Evolutionary conservation across 169 alveolate species (phyloP), one percentile per base, ranked within the genome.

Genomic region (Neospora caninum): DNA sequence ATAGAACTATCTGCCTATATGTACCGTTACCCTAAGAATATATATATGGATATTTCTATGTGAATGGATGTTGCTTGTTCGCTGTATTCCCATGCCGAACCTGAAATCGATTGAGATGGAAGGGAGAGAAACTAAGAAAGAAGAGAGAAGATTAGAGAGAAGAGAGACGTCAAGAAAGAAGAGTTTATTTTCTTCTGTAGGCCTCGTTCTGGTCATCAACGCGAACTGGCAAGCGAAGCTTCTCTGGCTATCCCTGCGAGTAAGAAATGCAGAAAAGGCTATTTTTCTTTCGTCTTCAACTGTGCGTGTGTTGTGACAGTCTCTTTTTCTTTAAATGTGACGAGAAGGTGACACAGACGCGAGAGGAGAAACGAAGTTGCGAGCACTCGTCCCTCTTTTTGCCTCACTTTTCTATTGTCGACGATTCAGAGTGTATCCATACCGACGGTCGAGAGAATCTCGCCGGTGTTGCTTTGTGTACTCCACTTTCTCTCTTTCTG

Each of bases 181-280:
- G 10, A 43, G 0, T 18, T 41, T 9, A 0, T 73, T 13, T 13
- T 36, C 42, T 31, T 9, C 38, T n/a, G 4, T 20, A 73, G 84
- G 84, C 84, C 0, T 73, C 27, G 84, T 73, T 1, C 84, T 73
- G 20, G 84, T 73, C 84, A 20, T 73, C 45, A 31, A 36, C 84
- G 84, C 84, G 39, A 73, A 73, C 84, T 73, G 84, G 84, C 22
- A 22, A n/a, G 84, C 84, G 84, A 73, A n/a, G 43, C 39, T 73
- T 18, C 84, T 73, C 42, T 73, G 84, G 84, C 84, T 73, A 10
- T 18, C 84, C 42, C 42, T 73, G 41, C 84, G 84, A 13, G 84
- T 73, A n/a, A 73, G 84, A 22, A 64, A 64, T 22, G n/a, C 73
- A 27, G 31, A 22, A 64, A 64, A 29, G 20, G 73, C 4, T 7